Evolutionary conservation across 352 stramenopile genomes (phyloP).

Genomic region (Blastocystis sp.): DNA sequence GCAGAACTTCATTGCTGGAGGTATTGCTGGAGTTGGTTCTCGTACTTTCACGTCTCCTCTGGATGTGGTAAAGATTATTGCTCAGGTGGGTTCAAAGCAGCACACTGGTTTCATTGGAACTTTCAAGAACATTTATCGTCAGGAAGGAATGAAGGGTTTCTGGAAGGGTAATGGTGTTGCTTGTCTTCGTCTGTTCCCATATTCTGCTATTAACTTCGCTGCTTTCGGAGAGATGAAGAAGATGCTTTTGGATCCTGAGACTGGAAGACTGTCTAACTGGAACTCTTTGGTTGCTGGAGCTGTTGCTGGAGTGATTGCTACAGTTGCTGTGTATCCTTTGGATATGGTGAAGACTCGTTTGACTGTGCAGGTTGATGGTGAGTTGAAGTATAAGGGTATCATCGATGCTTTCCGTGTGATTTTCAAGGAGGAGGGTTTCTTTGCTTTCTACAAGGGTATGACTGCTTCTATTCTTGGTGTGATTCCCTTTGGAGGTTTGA

Average conservation of each 20-base stretch:
- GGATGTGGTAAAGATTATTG: slow-evolving; percentile 51
- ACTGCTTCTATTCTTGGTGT: slow-evolving; percentile 61
- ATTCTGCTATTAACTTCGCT: slow-evolving; percentile 43
- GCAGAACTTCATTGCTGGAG: slow-evolving; percentile 54
- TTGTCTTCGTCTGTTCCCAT: slow-evolving; percentile 40
- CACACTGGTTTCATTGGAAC: slow-evolving; percentile 56
- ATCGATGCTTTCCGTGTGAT: slow-evolving; percentile 49
- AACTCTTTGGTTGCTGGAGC: slow-evolving; percentile 12
- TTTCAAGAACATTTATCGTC: slow-evolving; percentile 25
- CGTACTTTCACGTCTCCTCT: slow-evolving; percentile 51
- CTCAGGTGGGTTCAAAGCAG: slow-evolving; percentile 32
- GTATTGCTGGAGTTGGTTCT: slow-evolving; percentile 50
- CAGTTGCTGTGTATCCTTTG: slow-evolving; percentile 32
- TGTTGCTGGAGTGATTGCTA: slow-evolving; percentile 16
- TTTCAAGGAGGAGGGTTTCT: slow-evolving; percentile 52
- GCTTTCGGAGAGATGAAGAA: slow-evolving; percentile 14
- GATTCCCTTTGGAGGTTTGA: slow-evolving; percentile 48
- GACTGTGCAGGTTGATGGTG: slow-evolving; percentile 27
- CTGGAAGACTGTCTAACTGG: slow-evolving; percentile 15
- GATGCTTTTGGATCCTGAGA: slow-evolving; percentile 18
- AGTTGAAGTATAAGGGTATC: slow-evolving; percentile 58
- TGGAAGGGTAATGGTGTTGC: slow-evolving; percentile 52
- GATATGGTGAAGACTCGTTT: slow-evolving; percentile 62
- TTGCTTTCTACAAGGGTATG: slow-evolving; percentile 59
- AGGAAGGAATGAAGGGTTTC: slow-evolving; percentile 40